Evolutionary conservation across 1,284 basidiomycete genomes (phyloP).

Genomic region (Boletus semigastroideus): DNA sequence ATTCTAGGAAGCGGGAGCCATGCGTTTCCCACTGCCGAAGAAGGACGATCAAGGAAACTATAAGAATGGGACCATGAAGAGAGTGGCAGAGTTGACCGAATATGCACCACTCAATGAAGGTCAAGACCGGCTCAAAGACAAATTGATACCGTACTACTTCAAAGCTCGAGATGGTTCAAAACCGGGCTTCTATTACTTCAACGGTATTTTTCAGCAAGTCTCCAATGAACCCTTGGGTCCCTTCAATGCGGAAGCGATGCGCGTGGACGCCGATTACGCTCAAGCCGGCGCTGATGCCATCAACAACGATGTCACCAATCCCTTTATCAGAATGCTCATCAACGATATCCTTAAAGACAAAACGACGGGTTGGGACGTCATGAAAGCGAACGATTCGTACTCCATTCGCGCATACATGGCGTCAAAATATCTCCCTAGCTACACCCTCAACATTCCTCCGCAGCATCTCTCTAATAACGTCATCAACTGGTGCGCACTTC

Average conservation of each 20-base stretch:
- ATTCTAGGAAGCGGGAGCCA: slow-evolving; percentile 33
- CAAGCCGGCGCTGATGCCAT: slow-evolving; percentile 13
- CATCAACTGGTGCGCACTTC: slow-evolving; percentile 1
- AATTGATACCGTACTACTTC: slow-evolving; percentile 14
- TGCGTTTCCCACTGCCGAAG: slow-evolving; percentile 27
- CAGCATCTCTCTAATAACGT: neutral
- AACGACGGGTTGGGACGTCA: slow-evolving; percentile 4
- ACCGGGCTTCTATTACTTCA: slow-evolving; percentile 15
- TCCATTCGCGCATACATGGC: slow-evolving; percentile 1
- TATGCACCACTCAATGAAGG: slow-evolving; percentile 17
- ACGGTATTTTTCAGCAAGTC: slow-evolving; percentile 2
- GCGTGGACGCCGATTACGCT: slow-evolving; percentile 11
- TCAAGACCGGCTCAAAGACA: slow-evolving; percentile 4
- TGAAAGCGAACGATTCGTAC: neutral
- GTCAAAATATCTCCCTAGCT: neutral
- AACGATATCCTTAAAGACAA: slow-evolving; percentile 4
- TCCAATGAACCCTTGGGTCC: neutral
- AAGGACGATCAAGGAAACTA: slow-evolving; percentile 14
- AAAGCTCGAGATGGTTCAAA: neutral
- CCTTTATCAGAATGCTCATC: slow-evolving; percentile 11
- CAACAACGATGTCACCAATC: slow-evolving; percentile 1
- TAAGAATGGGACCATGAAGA: slow-evolving; percentile 30
- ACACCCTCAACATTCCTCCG: neutral
- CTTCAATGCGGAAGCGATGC: slow-evolving; percentile 14
- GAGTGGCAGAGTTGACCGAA: slow-evolving; percentile 28